Evolutionary conservation across 371 early-diverging fungal species (phyloP).

Genomic region (Apophysomyces ossiformis): DNA sequence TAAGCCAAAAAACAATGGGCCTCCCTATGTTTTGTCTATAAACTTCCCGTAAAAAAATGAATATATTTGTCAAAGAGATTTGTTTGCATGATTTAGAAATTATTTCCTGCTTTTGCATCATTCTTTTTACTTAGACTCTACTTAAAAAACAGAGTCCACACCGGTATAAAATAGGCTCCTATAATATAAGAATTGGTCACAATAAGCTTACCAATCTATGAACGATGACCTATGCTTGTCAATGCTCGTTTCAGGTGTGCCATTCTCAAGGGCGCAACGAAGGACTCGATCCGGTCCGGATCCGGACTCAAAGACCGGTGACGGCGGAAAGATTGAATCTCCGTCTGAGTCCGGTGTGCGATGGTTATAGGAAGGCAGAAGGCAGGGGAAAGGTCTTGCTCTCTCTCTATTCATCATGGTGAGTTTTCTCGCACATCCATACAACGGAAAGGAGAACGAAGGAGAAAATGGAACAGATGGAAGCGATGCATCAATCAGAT

Average conservation of each 20-base stretch:
- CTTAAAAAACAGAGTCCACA: neutral
- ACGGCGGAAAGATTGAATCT: neutral
- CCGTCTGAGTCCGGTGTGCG: neutral
- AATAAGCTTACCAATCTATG: too few species aligned
- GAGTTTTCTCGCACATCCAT: conserved; percentile 4
- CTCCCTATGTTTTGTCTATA: too few species aligned
- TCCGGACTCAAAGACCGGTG: neutral
- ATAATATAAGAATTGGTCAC: too few species aligned
- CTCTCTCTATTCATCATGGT: conserved; percentile 12
- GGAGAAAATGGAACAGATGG: conserved; percentile 1
- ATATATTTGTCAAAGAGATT: too few species aligned
- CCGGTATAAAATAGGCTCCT: too few species aligned
- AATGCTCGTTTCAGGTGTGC: neutral
- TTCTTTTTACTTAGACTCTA: neutral
- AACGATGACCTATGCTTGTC: neutral
- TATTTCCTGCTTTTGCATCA: neutral
- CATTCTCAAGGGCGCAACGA: neutral
- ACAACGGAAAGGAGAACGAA: neutral
- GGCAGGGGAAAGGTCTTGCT: conserved; percentile 8
- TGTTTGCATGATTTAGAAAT: too few species aligned
- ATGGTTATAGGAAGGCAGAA: neutral
- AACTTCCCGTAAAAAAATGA: too few species aligned
- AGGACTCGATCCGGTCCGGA: neutral
- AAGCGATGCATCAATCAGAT: neutral
- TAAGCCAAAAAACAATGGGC: too few species aligned